A percentile compares a stretch with the other conserved stretches of the same genome.
These are phyloP conservation scores for Linaria vulgaris DNA, from an alignment of 257 asterid genomes.

Conservation along the genomic window DNA sequence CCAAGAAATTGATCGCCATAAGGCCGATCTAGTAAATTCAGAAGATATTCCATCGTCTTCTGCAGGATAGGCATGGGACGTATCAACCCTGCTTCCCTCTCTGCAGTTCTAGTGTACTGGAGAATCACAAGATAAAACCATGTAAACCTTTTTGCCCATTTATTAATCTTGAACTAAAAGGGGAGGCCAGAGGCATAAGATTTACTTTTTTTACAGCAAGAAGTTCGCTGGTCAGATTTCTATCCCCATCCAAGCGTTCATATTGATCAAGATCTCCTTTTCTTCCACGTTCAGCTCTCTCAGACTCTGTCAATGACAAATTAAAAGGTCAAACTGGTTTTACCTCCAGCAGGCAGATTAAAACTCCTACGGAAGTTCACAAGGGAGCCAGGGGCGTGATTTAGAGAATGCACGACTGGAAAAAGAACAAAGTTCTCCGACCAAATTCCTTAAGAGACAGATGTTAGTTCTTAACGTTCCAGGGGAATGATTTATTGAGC, in stretches of 20 bases:
- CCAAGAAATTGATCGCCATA: slow-evolving; percentile 82
- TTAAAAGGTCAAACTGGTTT: slow-evolving; percentile 20
- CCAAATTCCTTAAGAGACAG: too few relatives aligned
- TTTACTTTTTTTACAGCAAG: slow-evolving; percentile 92
- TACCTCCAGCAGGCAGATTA: slow-evolving; percentile 22
- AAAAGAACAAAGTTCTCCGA: too few relatives aligned
- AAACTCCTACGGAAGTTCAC: slow-evolving; percentile 4
- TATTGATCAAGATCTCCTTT: slow-evolving; percentile 97
- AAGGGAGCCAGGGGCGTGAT: neutral
- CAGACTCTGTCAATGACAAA: slow-evolving; percentile 59
- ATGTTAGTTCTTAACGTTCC: too few relatives aligned
- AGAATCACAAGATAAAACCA: slow-evolving; percentile 31
- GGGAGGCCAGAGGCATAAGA: slow-evolving; percentile 8
- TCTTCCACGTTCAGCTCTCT: slow-evolving; percentile 92
- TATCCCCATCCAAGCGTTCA: slow-evolving; percentile 95
- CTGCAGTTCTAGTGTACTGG: slow-evolving; percentile 98
- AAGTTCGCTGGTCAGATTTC: slow-evolving; percentile 66
- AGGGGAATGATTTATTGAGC: neutral
- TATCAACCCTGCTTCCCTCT: slow-evolving; percentile 90
- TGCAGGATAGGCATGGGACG: slow-evolving; percentile 93
- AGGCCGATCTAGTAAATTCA: slow-evolving; percentile 71
- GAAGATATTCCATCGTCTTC: slow-evolving; percentile 81
- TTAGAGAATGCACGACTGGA: too few relatives aligned
- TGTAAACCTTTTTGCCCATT: slow-evolving; percentile 22
- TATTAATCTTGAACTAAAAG: neutral